Evolutionary conservation across 2,329 filamentous ascomycete genomes (phyloP), one percentile per base, ranked within the genome.

Genomic region (Decorospora gaudefroyi): DNA sequence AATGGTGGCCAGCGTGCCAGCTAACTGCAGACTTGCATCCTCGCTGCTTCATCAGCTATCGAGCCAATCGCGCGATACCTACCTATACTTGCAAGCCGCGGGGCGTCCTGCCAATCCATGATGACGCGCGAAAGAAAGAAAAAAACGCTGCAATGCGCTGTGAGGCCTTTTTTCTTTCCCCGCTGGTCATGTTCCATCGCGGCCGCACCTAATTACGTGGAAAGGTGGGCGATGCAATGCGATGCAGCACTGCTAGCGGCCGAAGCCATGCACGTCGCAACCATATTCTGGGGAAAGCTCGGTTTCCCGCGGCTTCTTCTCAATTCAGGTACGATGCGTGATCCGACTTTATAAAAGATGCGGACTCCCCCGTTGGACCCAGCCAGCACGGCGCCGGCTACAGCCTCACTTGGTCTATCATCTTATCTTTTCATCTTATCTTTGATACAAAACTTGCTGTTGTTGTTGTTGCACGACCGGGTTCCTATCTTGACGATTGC

Each of bases 181-280:
- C 7, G 22, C 36, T 51, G 40, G 55, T 55, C 51, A 52, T 48
- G 42, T 42, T 51, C 27, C 34, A 43, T 30, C 16, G 35, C 40
- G 30, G 42, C 40, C 41, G 36, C 44, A 22, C 23, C 37, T 36
- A 41, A 65, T 64, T 65, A 64, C 57, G 59, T 65, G 59, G n/a
- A n/a, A 62, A 42, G 26, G 28, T 33, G 43, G 32, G 43, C 33
- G 53, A 25, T 51, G 45, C 51, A 48, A 53, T 54, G 55, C 49
- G 46, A 39, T 50, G 46, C 53, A 57, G 37, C 18, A 47, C 39
- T 40, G 51, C 49, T 46, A 38, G 34, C 35, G 42, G 31, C 26
- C 43, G 36, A 23, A 39, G 34, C 41, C 37, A 42, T 44, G 41
- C 23, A 26, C 18, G 17, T 17, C 22, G 35, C 40, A 42, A 36